These are phyloP conservation scores for Sequoia sempervirens DNA, from an alignment of 75 land plant species.

Conservation along the genomic window DNA sequence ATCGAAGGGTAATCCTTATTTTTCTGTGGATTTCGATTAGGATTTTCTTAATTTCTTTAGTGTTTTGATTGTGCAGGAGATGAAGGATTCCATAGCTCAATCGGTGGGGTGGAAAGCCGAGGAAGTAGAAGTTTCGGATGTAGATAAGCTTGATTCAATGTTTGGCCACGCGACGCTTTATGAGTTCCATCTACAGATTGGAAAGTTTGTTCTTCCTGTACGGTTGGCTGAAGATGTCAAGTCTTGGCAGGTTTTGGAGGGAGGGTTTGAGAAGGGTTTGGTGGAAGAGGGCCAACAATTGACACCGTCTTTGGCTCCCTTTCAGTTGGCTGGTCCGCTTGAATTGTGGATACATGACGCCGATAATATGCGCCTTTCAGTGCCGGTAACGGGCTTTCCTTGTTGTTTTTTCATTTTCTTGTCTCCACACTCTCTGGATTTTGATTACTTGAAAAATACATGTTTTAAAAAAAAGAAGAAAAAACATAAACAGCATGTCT, in stretches of 20 bases:
- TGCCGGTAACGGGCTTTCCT: conserved; percentile 50
- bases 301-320: conserved; percentile 1
- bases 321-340: conserved; percentile 34
- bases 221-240: conserved; percentile 78
- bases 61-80: conserved; percentile 45
- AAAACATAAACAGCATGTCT: not conserved
- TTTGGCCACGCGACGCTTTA: conserved; percentile 81
- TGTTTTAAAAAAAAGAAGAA: not conserved
- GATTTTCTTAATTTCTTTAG: not conserved
- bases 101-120: conserved; percentile 58
- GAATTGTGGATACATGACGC: conserved; percentile 12
- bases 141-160: conserved; percentile 63
- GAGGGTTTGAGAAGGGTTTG: not conserved
- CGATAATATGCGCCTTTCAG: conserved; percentile 69
- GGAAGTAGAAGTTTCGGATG: conserved; percentile 60
- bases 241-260: conserved; percentile 52
- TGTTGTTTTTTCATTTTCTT: not conserved
- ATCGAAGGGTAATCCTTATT: not conserved
- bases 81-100: conserved; percentile 64
- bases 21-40: not conserved
- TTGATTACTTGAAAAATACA: not conserved
- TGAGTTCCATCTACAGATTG: conserved; percentile 86
- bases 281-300: not conserved
- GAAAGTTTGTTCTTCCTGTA: conserved; percentile 62
- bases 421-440: not conserved